phyloP scores from a whole-genome alignment of 345 rosid genomes.

The Alliaria petiolata region DNA sequence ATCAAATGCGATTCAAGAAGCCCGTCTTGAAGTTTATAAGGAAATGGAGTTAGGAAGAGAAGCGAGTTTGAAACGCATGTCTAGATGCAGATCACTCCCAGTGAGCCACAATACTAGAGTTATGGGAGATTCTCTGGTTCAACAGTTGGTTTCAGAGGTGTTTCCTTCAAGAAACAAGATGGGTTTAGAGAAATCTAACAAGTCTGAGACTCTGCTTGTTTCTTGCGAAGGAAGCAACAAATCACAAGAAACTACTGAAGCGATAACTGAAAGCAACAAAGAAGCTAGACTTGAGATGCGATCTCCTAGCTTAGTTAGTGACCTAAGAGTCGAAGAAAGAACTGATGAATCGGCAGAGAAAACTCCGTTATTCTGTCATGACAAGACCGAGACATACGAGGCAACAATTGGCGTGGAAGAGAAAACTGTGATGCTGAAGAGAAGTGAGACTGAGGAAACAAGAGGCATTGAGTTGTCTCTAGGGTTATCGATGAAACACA shows the following conservation, averaged over 20 bases:
- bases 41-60: constrained; percentile 7
- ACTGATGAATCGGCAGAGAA: constrained; percentile 41
- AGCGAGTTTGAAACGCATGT: constrained; percentile 7
- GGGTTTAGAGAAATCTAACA: neutral
- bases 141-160: neutral
- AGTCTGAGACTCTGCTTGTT: neutral
- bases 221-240: constrained; percentile 15
- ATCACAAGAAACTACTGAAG: neutral
- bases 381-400: constrained; percentile 19
- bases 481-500: neutral
- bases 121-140: neutral
- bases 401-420: constrained; percentile 29
- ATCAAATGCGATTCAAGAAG: neutral
- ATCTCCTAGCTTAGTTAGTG: constrained; percentile 47
- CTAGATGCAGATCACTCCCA: constrained; percentile 30
- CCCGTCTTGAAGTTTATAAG: neutral
- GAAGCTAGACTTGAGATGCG: constrained; percentile 1
- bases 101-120: constrained; percentile 16
- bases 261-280: neutral
- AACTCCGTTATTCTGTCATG: constrained; percentile 39
- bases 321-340: constrained; percentile 43
- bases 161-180: constrained; percentile 7
- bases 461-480: constrained; percentile 17
- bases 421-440: constrained; percentile 46
- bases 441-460: constrained; percentile 47